Evolutionary conservation across 2,329 filamentous ascomycete species (phyloP).

Genomic region (Emmonsiellopsis sp.): DNA sequence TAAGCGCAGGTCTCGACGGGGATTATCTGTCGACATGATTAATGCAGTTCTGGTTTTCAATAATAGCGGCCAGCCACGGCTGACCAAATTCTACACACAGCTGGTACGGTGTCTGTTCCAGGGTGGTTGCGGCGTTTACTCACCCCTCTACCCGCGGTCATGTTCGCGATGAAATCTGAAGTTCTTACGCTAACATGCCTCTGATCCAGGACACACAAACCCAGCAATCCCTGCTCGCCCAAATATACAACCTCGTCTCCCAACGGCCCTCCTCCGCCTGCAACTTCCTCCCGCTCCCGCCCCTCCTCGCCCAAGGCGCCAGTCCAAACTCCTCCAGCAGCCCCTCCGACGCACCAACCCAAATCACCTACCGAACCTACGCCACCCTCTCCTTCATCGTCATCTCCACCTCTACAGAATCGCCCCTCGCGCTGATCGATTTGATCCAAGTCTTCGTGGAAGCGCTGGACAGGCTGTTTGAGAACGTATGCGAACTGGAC

Average conservation of each 20-base stretch:
- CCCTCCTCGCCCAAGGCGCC: conserved; percentile 48
- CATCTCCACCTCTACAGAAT: conserved; percentile 93
- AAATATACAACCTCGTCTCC: conserved; percentile 93
- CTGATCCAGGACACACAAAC: conserved; percentile 77
- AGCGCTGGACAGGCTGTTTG: conserved; percentile 85
- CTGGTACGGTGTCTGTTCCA: conserved; percentile 55
- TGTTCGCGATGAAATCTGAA: too few relatives aligned
- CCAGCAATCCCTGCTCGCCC: conserved; percentile 90
- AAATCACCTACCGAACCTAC: conserved; percentile 97
- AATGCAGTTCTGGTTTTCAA: conserved; percentile 99
- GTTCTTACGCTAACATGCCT: not conserved
- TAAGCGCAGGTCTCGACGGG: not conserved
- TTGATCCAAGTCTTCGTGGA: conserved; percentile 98
- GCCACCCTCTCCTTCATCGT: conserved; percentile 98
- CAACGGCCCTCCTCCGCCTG: conserved; percentile 86
- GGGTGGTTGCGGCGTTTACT: too few relatives aligned
- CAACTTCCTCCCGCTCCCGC: conserved; percentile 84
- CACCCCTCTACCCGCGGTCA: too few relatives aligned
- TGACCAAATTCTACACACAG: conserved; percentile 98
- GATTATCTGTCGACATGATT: conserved; percentile 59
- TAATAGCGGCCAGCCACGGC: conserved; percentile 87
- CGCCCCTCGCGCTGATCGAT: conserved; percentile 87
- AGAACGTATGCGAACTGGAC: conserved; percentile 97
- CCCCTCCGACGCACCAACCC: conserved; percentile 80
- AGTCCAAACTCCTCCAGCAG: conserved; percentile 41